Base-by-base conservation (phyloP, 2,329 filamentous ascomycete genomes). In the Macrophomina tecta region DNA sequence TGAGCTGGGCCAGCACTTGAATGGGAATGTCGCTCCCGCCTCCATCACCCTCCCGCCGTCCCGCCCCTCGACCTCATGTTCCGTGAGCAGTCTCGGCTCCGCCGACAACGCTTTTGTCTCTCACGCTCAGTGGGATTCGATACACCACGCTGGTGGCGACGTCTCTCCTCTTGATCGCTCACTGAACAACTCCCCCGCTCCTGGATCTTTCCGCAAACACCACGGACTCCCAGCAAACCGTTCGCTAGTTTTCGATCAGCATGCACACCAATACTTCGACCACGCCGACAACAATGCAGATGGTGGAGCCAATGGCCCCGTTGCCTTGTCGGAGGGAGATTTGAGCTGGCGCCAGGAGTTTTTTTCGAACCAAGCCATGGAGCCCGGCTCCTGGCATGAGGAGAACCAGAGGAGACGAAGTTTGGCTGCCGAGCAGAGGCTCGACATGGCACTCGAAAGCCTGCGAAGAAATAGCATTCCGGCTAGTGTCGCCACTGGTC, bases 291-390 rank as follows among this genome's bases (percentile, higher is more conserved):
- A 45, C 11, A 45, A 45, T 16, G 52, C 7, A 18, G 34, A 55
- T 30, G 34, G 18, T 4, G 52, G n/a, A 8, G 45, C n/a, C 14
- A 30, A n/a, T 38, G 38, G 16, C n/a, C 8, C 58, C 45, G 2
- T 49, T 28, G 58, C 58, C 46, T n/a, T 62, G 45, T 62, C 58
- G 6, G 58, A 62, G 18, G 58, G 32, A 30, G 58, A 62, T 36
- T 40, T 40, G 23, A 62, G 58, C 58, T 62, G 58, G 58, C 58
- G 56, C 16, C 56, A 32, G 40, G 56, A 48, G 16, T 48, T 45
- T 30, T 30, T 45, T 7, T 14, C 16, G 14, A 40, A 40, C n/a
- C 28, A 48, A 40, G 38, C 45, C 55, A 18, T 12, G 9, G 56
- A 61, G 42, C 40, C 56, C 14, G 30, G 38, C 23, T 60, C 55